phyloP scores from a whole-genome alignment of 352 stramenopile genomes.

The Pythium folliculosum region DNA sequence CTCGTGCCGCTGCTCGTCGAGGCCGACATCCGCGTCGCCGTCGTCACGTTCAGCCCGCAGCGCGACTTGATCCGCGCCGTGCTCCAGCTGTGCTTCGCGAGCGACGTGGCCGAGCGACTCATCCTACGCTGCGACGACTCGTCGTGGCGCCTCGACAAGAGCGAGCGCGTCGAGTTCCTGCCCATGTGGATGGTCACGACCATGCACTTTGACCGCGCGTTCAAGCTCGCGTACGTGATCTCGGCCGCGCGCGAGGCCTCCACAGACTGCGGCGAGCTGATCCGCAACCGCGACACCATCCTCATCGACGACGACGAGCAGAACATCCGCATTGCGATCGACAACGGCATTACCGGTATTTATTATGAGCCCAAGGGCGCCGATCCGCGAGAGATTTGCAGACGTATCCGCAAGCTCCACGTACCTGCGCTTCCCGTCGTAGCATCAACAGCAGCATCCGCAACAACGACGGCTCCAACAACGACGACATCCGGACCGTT shows the following conservation, averaged over 20 bases:
- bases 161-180: constrained; percentile 49
- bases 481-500: not conserved
- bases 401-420: constrained; percentile 41
- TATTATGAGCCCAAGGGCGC: constrained; percentile 62
- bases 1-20: constrained; percentile 55
- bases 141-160: constrained; percentile 55
- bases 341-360: constrained; percentile 71
- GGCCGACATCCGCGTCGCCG: constrained; percentile 50
- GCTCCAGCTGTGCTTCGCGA: constrained; percentile 50
- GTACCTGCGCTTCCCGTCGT: constrained; percentile 3
- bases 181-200: constrained; percentile 56
- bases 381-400: constrained; percentile 45
- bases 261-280: constrained; percentile 20
- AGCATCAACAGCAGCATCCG: not conserved
- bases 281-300: constrained; percentile 70
- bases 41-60: constrained; percentile 86
- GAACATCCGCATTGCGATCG: constrained; percentile 73
- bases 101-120: constrained; percentile 36
- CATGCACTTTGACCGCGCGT: constrained; percentile 60
- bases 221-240: constrained; percentile 78
- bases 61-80: constrained; percentile 63
- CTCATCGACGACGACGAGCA: constrained; percentile 80
- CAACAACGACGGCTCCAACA: not conserved
- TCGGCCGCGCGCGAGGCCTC: constrained; percentile 59
- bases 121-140: constrained; percentile 69